A percentile compares a stretch with the other conserved stretches of the same genome.
Evolutionary conservation across 2,329 filamentous ascomycete genomes (phyloP).

Genomic region (Hypoxylon sp.): DNA sequence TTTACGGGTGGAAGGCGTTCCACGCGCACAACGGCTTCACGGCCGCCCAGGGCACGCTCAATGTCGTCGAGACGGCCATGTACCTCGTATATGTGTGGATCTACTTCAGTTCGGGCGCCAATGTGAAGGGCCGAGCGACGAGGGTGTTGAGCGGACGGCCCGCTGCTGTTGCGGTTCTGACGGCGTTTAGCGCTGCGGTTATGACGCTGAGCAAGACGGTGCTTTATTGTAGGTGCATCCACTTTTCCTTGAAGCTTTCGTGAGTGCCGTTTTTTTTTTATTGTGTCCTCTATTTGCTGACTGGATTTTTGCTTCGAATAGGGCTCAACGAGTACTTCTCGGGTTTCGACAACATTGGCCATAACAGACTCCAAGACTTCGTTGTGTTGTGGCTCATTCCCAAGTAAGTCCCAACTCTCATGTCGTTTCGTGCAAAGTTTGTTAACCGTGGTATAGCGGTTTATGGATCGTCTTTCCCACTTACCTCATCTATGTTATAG

Average conservation of each 20-base stretch:
- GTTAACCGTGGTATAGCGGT: constrained; percentile 58
- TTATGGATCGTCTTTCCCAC: constrained; percentile 68
- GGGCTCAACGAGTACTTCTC: constrained; percentile 71
- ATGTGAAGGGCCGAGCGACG: constrained; percentile 33
- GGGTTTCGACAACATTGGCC: constrained; percentile 70
- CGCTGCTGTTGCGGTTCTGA: constrained; percentile 62
- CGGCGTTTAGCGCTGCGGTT: constrained; percentile 68
- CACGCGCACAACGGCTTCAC: constrained; percentile 80
- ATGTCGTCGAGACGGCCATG: constrained; percentile 75
- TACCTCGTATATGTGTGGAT: constrained; percentile 71
- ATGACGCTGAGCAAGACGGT: constrained; percentile 76
- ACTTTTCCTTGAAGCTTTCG: background rate
- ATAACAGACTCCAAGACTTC: constrained; percentile 64
- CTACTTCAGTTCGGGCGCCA: constrained; percentile 52
- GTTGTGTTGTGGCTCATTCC: constrained; percentile 71
- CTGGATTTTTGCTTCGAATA: constrained; percentile 45
- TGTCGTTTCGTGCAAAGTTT: background rate
- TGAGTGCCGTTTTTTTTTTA: background rate
- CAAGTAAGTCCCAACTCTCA: constrained; percentile 61
- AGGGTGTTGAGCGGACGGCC: constrained; percentile 58
- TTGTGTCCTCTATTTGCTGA: constrained; percentile 10
- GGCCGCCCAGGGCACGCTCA: constrained; percentile 78
- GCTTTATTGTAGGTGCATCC: constrained; percentile 67
- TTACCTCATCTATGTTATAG: constrained; percentile 66
- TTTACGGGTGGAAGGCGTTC: constrained; percentile 84